Base-by-base conservation (phyloP, 164 flowering plant species). In the Malania oleifera region DNA sequence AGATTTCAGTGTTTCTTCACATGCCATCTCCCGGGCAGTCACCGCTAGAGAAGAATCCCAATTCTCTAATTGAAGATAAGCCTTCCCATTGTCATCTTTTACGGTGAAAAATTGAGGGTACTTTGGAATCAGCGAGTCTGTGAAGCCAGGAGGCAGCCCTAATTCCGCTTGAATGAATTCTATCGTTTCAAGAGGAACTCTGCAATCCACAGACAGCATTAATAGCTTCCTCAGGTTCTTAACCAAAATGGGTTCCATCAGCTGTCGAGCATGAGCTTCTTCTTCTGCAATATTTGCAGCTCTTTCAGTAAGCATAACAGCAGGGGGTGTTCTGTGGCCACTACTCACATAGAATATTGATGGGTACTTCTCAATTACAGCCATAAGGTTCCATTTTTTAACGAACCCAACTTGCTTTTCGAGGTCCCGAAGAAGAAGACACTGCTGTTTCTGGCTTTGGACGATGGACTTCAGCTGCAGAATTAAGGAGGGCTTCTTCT, bases 341-440 rank as follows among this genome's bases (percentile, higher is more conserved):
- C 92, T 89, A 39, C 66, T 68, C 43, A 77, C 91, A 56, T 47
- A 66, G 55, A 93, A 93, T n/a, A 93, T 79, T 45, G 85, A 18
- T 47, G 95, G 87, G 67, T 90, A 82, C 61, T 80, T 93, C 65
- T 93, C 90, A 54, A 93, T 90, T 26, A 76, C 67, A 57, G 92
- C 72, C 91, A 93, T 90, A 60, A 71, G 77, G 67, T 83, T 88
- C 97, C 97, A 93, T 75, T 93, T 93, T 46, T 85, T 76, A 38
- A 90, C 89, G 59, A 88, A 78, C 27, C 97, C 99, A 39, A 90
- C 92, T 74, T 87, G 79, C 60, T 93, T 90, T 48, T 93, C 97
- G 7, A 87, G 86, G 77, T 90, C 93, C 51, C 93, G 64, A 23
- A 90, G 73, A 14, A 78, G 80, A 20, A 87, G 67, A 37, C 67